phyloP scores from a whole-genome alignment of 1,284 basidiomycete species.

The Microstroma glucosiphilum region DNA sequence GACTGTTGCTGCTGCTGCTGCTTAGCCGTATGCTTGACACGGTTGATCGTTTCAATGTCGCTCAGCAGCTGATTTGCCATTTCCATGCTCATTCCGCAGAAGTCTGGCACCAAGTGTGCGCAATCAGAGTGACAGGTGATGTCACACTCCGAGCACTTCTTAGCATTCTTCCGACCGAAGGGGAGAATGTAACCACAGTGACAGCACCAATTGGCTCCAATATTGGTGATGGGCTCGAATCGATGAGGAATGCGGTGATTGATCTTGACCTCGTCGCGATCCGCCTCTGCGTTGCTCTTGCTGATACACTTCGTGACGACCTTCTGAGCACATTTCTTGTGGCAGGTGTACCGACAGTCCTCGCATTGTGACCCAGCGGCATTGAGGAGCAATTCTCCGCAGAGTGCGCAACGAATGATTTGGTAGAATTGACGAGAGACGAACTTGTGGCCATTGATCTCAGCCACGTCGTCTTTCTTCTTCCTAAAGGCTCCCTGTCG shows the following conservation, averaged over 20 bases:
- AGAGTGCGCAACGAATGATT: constrained; percentile 89
- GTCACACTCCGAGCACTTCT: constrained; percentile 90
- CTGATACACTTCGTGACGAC: constrained; percentile 99
- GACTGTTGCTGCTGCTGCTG: constrained; percentile 15
- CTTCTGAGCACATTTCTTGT: constrained; percentile 96
- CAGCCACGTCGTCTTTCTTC: constrained; percentile 94
- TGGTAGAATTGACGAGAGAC: constrained; percentile 97
- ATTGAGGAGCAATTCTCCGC: constrained; percentile 93
- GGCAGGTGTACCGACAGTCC: constrained; percentile 96
- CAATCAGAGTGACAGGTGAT: constrained; percentile 97
- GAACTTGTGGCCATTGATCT: constrained; percentile 99
- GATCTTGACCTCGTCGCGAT: constrained; percentile 95
- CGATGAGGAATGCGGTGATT: constrained; percentile 99
- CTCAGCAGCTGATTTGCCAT: constrained; percentile 88
- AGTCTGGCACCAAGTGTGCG: constrained; percentile 95
- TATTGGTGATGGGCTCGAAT: constrained; percentile 93
- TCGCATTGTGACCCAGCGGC: constrained; percentile 97
- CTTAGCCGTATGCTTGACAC: constrained; percentile 36
- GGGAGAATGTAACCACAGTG: constrained; percentile 94
- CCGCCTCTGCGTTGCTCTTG: constrained; percentile 80
- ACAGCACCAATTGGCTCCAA: constrained; percentile 98
- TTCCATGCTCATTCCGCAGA: constrained; percentile 99
- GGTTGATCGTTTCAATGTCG: constrained; percentile 70
- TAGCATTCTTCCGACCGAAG: constrained; percentile 89
- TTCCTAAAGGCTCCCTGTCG: constrained; percentile 97